Conservation (phyloP, 2,329 filamentous ascomycete genomes). For the Phyllosticta citriasiana region DNA sequence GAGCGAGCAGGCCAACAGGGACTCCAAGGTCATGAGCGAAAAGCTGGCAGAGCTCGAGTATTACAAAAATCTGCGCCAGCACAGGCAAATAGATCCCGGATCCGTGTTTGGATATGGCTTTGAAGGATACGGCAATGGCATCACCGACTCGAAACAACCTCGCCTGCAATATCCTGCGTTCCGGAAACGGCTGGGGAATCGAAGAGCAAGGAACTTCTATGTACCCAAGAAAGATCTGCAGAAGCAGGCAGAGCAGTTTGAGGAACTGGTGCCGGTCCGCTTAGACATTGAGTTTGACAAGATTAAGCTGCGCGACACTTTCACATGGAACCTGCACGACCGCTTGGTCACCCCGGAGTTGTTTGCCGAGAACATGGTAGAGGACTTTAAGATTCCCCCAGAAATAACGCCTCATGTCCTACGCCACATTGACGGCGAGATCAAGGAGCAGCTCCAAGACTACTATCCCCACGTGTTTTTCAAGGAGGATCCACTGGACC, state of each 20-base stretch:
- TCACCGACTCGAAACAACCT: conserved; percentile 59
- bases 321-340: conserved; percentile 97
- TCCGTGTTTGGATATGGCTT: conserved; percentile 63
- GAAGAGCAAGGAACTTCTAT: conserved; percentile 62
- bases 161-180: conserved; percentile 70
- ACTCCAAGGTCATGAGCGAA: conserved; percentile 42
- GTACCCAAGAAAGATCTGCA: conserved; percentile 68
- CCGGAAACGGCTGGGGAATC: conserved; percentile 66
- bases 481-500: conserved; percentile 82
- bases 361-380: conserved; percentile 81
- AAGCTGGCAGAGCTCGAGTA: conserved; percentile 60
- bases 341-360: conserved; percentile 67
- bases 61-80: conserved; percentile 57
- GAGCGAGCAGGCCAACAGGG: conserved; percentile 35
- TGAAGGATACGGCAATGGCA: conserved; percentile 77
- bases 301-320: conserved; percentile 89
- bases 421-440: conserved; percentile 61
- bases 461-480: conserved; percentile 89
- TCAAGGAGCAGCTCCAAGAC: conserved; percentile 83
- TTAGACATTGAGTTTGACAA: conserved; percentile 94
- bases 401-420: conserved; percentile 48
- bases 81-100: conserved; percentile 46
- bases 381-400: conserved; percentile 70
- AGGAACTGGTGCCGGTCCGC: conserved; percentile 83
- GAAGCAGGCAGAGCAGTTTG: conserved; percentile 78